These are phyloP conservation scores for Phoma herbarum DNA, from an alignment of 2,329 filamentous ascomycete species.

Conservation along the genomic window DNA sequence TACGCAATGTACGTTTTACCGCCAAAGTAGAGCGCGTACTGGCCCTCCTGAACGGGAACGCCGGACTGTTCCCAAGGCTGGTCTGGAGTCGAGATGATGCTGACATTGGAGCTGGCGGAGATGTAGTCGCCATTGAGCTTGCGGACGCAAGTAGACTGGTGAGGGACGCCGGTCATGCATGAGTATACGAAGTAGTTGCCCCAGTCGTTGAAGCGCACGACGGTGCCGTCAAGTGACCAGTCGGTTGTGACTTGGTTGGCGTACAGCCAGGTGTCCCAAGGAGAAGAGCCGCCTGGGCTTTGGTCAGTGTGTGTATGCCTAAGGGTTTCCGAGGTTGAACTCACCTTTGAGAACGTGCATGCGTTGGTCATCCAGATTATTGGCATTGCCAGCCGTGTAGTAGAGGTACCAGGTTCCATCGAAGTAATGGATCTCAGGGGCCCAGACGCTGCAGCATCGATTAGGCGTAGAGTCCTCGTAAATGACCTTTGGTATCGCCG, in stretches of 20 bases:
- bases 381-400: constrained; percentile 61
- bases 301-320: neutral
- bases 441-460: constrained; percentile 62
- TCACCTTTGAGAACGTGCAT: constrained; percentile 62
- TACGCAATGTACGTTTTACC: constrained; percentile 64
- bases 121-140: constrained; percentile 52
- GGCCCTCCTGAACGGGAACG: constrained; percentile 64
- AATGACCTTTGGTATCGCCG: constrained; percentile 59
- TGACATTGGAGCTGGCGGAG: constrained; percentile 55
- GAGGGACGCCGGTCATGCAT: constrained; percentile 57
- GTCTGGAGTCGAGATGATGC: constrained; percentile 62
- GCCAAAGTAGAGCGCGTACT: constrained; percentile 62
- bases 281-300: constrained; percentile 57
- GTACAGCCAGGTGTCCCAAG: constrained; percentile 63
- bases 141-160: constrained; percentile 54
- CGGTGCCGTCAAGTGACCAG: constrained; percentile 60
- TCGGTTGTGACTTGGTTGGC: constrained; percentile 57
- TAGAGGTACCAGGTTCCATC: constrained; percentile 63
- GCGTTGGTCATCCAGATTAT: constrained; percentile 60
- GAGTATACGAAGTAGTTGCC: constrained; percentile 65
- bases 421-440: constrained; percentile 64
- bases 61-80: constrained; percentile 61
- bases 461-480: constrained; percentile 59
- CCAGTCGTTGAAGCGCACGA: constrained; percentile 58
- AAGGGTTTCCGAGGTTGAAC: neutral